Percentiles rank a stretch among this genome's conserved stretches.
phyloP scores from a whole-genome alignment of 495 filamentous ascomycete genomes.

The Xylaria grammica region DNA sequence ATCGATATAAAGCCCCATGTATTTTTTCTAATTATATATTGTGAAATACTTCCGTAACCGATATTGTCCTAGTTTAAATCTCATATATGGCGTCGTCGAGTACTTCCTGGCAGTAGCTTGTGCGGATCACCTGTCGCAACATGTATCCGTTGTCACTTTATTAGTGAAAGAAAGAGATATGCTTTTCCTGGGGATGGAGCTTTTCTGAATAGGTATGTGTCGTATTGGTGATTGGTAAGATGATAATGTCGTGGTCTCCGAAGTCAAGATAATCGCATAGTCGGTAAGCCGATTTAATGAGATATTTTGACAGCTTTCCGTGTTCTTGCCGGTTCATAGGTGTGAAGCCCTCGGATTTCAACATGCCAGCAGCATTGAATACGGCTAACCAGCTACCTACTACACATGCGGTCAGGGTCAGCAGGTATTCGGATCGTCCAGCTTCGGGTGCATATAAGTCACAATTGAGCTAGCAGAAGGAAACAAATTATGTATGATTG shows the following conservation, averaged over 20 bases:
- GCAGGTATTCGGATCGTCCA: neutral
- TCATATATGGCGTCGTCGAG: neutral
- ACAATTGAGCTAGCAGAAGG: neutral
- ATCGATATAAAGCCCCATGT: too few species aligned
- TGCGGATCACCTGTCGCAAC: too few species aligned
- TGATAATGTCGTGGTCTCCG: neutral
- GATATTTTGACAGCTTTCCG: neutral
- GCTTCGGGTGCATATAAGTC: neutral
- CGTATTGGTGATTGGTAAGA: neutral
- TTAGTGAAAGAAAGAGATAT: too few species aligned
- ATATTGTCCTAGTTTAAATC: neutral
- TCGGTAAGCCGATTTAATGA: neutral
- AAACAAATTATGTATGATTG: neutral
- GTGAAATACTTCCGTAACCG: too few species aligned
- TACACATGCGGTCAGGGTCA: neutral
- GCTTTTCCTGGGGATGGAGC: neutral
- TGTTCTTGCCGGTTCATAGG: neutral
- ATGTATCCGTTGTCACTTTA: neutral
- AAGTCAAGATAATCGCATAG: neutral
- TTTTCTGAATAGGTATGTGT: neutral
- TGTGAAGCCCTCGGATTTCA: constrained; percentile 2
- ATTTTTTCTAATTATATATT: too few species aligned
- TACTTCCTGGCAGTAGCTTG: neutral
- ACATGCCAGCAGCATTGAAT: constrained; percentile 17
- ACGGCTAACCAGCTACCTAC: constrained; percentile 20